These are phyloP conservation scores for Leccinum griseonigrum DNA, from an alignment of 1,284 basidiomycete species.

Conservation along the genomic window DNA sequence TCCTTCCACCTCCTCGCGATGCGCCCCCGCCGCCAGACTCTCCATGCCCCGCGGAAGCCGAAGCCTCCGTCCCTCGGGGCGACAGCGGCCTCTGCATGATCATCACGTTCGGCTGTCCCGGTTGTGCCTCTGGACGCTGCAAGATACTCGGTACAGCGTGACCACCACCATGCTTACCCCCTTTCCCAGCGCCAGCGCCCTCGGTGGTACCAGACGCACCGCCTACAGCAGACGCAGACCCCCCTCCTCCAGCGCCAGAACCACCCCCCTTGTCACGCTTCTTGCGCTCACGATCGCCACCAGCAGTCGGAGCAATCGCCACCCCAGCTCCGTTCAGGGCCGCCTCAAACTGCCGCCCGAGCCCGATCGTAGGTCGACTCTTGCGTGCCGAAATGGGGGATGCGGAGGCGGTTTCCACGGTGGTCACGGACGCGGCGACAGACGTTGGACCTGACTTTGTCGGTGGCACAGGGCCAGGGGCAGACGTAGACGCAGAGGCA, in stretches of 20 bases:
- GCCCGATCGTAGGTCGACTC: slow-evolving; percentile 52
- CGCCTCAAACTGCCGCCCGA: slow-evolving; percentile 63
- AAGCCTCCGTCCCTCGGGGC: slow-evolving; percentile 7
- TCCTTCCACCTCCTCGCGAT: slow-evolving; percentile 1
- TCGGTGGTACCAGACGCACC: neutral
- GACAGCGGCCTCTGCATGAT: slow-evolving; percentile 17
- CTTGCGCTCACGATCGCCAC: slow-evolving; percentile 30
- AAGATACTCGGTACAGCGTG: slow-evolving; percentile 25
- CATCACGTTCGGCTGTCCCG: slow-evolving; percentile 7
- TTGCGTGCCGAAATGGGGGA: slow-evolving; percentile 38
- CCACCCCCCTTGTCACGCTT: slow-evolving; percentile 28
- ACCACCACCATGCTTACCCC: slow-evolving; percentile 14
- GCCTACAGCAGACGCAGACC: slow-evolving; percentile 19
- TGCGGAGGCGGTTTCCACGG: slow-evolving; percentile 8
- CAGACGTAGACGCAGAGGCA: neutral
- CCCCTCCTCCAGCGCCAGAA: slow-evolving; percentile 1
- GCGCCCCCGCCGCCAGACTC: neutral
- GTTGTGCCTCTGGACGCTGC: slow-evolving; percentile 31
- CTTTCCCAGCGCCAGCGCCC: slow-evolving; percentile 21
- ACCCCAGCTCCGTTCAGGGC: slow-evolving; percentile 58
- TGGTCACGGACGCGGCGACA: slow-evolving; percentile 5
- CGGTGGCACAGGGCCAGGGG: neutral
- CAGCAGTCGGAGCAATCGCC: slow-evolving; percentile 18
- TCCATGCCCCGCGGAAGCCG: neutral
- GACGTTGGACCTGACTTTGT: neutral